Base-by-base conservation (phyloP, 768 basidiomycete genomes). In the Baorangia bicolor region DNA sequence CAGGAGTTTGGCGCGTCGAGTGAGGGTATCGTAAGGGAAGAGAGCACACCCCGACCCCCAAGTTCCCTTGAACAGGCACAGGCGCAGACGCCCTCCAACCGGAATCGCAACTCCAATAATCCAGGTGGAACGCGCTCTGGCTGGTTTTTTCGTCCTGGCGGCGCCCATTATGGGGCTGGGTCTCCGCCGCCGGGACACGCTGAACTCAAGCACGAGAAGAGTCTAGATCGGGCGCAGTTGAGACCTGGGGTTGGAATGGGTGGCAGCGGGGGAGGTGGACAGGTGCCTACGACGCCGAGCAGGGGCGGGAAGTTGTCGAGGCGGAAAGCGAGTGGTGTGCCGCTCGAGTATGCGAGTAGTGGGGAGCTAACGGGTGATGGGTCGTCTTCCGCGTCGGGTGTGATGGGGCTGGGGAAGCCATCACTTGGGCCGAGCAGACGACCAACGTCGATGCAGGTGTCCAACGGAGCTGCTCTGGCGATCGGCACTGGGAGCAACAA, bases 61-160 rank as follows among this genome's bases (percentile, higher is more conserved):
- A 67, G 65, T 6, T 66, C 70, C 0, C 60, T 64, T 7, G 61
- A 63, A 7, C 64, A 65, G 12, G 6, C 49, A 11, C 56, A 60
- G 11, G 13, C 25, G 13, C 61, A 61, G 28, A 58, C 69, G 5
- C 61, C 68, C 2, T 58, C 75, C 2, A 35, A 55, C 27, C 49
- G 48, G 16, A 53, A 49, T 44, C 64, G 64, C 56, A 55, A 63
- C 53, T 63, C 58, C 14, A 59, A 53, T 9, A 43, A 51, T 8
- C 5, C 54, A 1, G 31, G 54, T 8, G 63, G 51, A 44, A 23
- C 57, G n/a, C 61, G 66, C 12, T 47, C 69, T 12, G 59, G 64
- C 23, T 81, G 80, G 80, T 81, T 81, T 81, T 81, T 81, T 81
- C 79, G 78, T 30, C 65, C 72, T 68, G 72, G 73, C 62, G 78